Conservation (phyloP, 345 rosid species). For the Acer campestre region DNA sequence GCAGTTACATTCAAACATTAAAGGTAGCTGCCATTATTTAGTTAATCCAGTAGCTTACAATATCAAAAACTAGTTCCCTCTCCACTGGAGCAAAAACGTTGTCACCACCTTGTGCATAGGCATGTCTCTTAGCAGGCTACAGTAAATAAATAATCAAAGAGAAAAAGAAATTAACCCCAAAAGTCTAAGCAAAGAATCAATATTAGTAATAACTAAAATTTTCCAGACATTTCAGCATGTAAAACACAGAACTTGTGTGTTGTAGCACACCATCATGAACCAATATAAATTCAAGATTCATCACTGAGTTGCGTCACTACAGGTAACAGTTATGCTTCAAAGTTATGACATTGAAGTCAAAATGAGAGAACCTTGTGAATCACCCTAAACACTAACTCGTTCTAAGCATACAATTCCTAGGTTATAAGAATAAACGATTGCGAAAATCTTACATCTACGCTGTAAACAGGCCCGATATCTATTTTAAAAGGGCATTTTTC, state of each 20-base stretch:
- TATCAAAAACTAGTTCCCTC: conserved; percentile 87
- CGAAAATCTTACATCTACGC: conserved; percentile 62
- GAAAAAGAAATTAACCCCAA: background rate
- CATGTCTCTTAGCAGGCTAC: conserved; percentile 86
- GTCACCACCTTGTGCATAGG: conserved; percentile 69
- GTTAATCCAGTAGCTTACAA: conserved; percentile 52
- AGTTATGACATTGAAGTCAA: background rate
- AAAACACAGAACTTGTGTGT: background rate
- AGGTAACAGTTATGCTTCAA: background rate
- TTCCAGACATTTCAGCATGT: background rate
- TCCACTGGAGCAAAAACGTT: conserved; percentile 86
- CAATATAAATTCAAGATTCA: background rate
- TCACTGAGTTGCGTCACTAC: background rate
- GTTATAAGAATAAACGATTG: background rate
- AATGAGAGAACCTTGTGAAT: background rate
- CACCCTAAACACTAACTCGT: background rate
- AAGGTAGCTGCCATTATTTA: background rate
- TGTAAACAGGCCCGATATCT: conserved; percentile 89
- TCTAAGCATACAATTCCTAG: background rate
- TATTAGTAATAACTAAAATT: background rate
- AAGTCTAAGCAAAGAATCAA: background rate
- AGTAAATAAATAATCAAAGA: background rate
- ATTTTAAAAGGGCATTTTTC: conserved; percentile 77
- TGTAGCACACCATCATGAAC: background rate
- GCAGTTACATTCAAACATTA: background rate